phyloP scores from a whole-genome alignment of 306 rosid species.

The Malus domestica region ASM211411v1 NC_041800.1:29687233-29687732 shows the following conservation, averaged over 20 bases:
- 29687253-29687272: constrained; percentile 39
- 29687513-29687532: background rate
- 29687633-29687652: constrained; percentile 61
- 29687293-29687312: constrained; percentile 30
- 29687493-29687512: background rate
- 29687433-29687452: background rate
- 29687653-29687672: constrained; percentile 57
- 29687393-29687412: background rate
- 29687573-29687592: constrained; percentile 53
- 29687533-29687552: background rate
- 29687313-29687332: constrained; percentile 40
- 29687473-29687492: background rate
- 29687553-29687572: constrained; percentile 25
- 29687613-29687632: constrained; percentile 65
- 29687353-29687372: background rate
- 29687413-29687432: background rate
- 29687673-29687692: constrained; percentile 47
- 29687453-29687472: background rate
- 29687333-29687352: background rate
- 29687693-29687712: constrained; percentile 28
- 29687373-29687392: background rate
- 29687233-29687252: constrained; percentile 33
- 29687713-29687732: constrained; percentile 4
- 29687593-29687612: constrained; percentile 54
- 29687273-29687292: constrained; percentile 48